A percentile compares a stretch with the other conserved stretches of the same genome.
Conservation (phyloP, 2,329 filamentous ascomycete genomes). For the Spiromastix sp. region DNA sequence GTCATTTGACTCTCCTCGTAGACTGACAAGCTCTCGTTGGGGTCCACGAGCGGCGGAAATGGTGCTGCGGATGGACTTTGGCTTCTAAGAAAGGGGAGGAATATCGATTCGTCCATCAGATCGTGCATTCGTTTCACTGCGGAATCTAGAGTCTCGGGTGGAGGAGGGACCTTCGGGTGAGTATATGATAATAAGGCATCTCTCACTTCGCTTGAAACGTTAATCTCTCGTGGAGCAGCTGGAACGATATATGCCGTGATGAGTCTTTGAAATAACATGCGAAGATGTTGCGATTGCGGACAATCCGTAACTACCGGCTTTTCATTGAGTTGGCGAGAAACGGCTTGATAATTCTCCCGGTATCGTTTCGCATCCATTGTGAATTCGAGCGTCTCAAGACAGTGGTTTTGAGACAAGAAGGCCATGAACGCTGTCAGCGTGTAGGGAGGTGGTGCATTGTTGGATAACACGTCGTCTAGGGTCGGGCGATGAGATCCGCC, state of each 20-base stretch:
- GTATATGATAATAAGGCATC: conserved; percentile 64
- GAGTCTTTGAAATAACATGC: conserved; percentile 75
- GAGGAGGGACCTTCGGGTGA: conserved; percentile 50
- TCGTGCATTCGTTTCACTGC: conserved; percentile 86
- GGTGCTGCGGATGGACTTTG: conserved; percentile 39
- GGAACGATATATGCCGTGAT: conserved; percentile 84
- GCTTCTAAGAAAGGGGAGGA: conserved; percentile 81
- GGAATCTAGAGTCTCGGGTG: conserved; percentile 66
- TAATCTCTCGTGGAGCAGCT: conserved; percentile 77
- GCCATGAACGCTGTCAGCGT: conserved; percentile 90
- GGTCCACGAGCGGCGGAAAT: conserved; percentile 29
- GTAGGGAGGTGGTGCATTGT: conserved; percentile 77
- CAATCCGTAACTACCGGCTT: conserved; percentile 40
- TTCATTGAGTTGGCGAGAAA: conserved; percentile 41
- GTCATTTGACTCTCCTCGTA: conserved; percentile 11
- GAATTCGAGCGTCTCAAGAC: conserved; percentile 91
- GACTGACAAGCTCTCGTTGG: conserved; percentile 25
- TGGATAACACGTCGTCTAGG: conserved; percentile 76
- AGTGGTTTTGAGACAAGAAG: conserved; percentile 93
- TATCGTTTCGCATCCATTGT: conserved; percentile 90
- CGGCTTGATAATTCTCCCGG: conserved; percentile 52
- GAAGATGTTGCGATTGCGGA: conserved; percentile 57
- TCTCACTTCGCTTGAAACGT: conserved; percentile 75
- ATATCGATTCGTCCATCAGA: conserved; percentile 92
- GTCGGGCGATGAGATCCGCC: conserved; percentile 51